Base-by-base conservation (phyloP, 208 protist genomes). In the Wallacemonas collosoma region DNA sequence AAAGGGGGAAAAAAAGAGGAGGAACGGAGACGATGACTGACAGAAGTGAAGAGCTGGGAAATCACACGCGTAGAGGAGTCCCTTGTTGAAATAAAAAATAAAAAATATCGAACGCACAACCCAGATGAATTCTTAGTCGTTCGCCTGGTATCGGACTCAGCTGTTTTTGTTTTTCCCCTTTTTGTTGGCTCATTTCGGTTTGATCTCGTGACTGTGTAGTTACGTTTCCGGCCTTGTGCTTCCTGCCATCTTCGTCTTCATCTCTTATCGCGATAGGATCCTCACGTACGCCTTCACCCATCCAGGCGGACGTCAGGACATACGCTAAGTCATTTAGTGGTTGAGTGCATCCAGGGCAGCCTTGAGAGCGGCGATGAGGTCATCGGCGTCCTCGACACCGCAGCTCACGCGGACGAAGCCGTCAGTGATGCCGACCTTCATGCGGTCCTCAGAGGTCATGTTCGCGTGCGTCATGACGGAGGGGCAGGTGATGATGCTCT, bases 401-500 rank as follows among this genome's bases (percentile, higher is more conserved):
- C 93, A 92, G 51, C 88, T 98, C 7, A 98, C 85, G 45, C 97
- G 88, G 51, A 98, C 87, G 74, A 99, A 95, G 53, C 82, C 88
- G 73, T 99, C 97, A 14, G 90, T 97, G 72, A 98, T 98, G 72
- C 95, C 97, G 48, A 97, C 83, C 82, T 96, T 95, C 68, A 91
- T 73, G 71, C 93, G 94, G 71, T 96, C 89, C 73, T 98, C 94
- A 26, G 51, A 73, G 64, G 94, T 95, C 81, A 99, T 98, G 69
- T 95, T 93, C 11, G 97, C 97, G 76, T 99, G 98, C 1, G 98
- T 99, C 98, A 99, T 99, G 66, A 98, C 90, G 26, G 93, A 91
- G 9, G 97, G 97, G 77, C 91, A 93, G n/a, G 98, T 97, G 75
- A 97, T 95, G 58, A 99, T 94, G 79, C 86, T 95, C 83, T 99